phyloP scores from a whole-genome alignment of 805 yeast genomes.

The Suhomyces vadensis region DNA sequence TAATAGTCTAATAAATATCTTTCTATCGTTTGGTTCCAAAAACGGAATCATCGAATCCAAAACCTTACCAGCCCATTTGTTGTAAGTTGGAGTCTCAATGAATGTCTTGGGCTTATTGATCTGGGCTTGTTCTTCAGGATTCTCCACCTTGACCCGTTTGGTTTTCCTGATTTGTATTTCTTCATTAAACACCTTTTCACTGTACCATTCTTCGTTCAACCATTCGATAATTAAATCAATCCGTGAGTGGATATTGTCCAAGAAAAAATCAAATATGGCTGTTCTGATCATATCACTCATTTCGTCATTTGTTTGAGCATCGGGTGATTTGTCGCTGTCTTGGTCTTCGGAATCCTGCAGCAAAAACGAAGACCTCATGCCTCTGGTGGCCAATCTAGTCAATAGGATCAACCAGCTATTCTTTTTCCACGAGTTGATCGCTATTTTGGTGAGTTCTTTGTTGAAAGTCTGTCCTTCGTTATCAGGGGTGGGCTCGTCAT shows the following conservation, averaged over 20 bases:
- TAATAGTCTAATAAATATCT: conserved; percentile 74
- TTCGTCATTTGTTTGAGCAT: conserved; percentile 31
- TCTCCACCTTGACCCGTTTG: conserved; percentile 17
- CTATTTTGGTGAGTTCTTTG: conserved; percentile 58
- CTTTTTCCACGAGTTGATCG: conserved; percentile 52
- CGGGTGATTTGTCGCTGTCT: conserved; percentile 26
- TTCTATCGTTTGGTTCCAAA: conserved; percentile 77
- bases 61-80: conserved; percentile 67
- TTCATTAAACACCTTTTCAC: conserved; percentile 49
- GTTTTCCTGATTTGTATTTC: conserved; percentile 17
- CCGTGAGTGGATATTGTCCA: conserved; percentile 68
- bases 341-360: conserved; percentile 8
- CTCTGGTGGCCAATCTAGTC: conserved; percentile 81
- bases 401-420: conserved; percentile 78
- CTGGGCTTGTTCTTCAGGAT: neutral
- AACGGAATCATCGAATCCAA: conserved; percentile 82
- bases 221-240: conserved; percentile 82
- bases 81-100: conserved; percentile 51
- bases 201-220: conserved; percentile 94
- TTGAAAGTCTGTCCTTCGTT: conserved; percentile 31
- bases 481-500: conserved; percentile 15
- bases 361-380: conserved; percentile 44
- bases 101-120: neutral
- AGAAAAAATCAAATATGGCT: conserved; percentile 69
- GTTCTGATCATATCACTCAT: conserved; percentile 65